A percentile compares a stretch with the other conserved stretches of the same genome.
Conservation (phyloP, 2,329 filamentous ascomycete species). For the Trichophyton mentagrophytes region DNA sequence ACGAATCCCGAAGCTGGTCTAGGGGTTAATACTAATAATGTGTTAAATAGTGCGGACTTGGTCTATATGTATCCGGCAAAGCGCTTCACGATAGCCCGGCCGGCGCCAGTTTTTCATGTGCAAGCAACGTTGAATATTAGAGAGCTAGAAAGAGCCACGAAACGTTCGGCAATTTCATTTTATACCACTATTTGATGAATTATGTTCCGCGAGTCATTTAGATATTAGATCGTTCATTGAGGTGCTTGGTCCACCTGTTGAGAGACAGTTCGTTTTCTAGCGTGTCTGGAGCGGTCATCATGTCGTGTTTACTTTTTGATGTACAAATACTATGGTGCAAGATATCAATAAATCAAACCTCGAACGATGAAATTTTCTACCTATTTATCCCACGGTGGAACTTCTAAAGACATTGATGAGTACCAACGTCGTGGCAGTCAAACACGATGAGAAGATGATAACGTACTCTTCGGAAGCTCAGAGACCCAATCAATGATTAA, state of each 20-base stretch:
- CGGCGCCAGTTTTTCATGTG: constrained; percentile 29
- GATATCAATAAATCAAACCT: not conserved
- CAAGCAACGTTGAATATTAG: constrained; percentile 7
- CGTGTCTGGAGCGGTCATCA: not conserved
- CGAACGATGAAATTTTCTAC: not conserved
- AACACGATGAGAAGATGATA: too few relatives aligned
- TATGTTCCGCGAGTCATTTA: not conserved
- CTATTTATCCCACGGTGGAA: not conserved
- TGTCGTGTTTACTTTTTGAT: not conserved
- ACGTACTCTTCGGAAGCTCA: not conserved
- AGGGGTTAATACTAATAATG: constrained; percentile 8
- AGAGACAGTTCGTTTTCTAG: not conserved
- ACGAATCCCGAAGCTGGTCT: not conserved
- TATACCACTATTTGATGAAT: not conserved
- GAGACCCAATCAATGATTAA: not conserved
- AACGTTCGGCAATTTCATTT: not conserved
- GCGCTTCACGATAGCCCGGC: constrained; percentile 25
- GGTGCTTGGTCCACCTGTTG: not conserved
- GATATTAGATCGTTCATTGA: not conserved
- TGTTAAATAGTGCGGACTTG: constrained; percentile 25
- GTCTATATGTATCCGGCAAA: constrained; percentile 30
- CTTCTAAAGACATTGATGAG: not conserved
- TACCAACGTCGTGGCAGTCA: not conserved
- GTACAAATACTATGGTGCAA: not conserved
- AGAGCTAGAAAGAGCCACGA: not conserved